Evolutionary conservation across 2,329 filamentous ascomycete genomes (phyloP).

Genomic region (Colletotrichum truncatum): DNA sequence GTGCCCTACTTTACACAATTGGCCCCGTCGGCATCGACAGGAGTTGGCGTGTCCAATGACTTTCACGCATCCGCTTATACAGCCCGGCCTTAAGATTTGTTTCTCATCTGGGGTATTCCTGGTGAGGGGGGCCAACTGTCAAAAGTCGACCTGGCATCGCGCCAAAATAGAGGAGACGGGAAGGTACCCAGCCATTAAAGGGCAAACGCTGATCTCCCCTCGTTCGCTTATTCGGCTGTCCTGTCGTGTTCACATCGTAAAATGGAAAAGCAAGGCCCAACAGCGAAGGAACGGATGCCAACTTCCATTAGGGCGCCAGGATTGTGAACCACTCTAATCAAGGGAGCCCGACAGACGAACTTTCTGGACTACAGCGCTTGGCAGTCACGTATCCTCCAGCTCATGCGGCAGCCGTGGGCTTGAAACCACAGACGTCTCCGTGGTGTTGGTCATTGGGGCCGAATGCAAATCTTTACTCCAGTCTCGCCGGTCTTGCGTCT

Average conservation of each 20-base stretch:
- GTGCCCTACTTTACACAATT: slow-evolving; percentile 35
- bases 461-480: slow-evolving; percentile 31
- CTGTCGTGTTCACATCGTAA: slow-evolving; percentile 11
- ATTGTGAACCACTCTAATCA: slow-evolving; percentile 21
- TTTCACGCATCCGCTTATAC: slow-evolving; percentile 13
- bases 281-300: slow-evolving; percentile 16
- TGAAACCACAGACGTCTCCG: slow-evolving; percentile 31
- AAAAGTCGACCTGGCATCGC: slow-evolving; percentile 24
- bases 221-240: slow-evolving; percentile 7
- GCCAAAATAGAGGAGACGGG: slow-evolving; percentile 21
- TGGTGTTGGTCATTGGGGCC: slow-evolving; percentile 30
- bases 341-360: slow-evolving; percentile 27
- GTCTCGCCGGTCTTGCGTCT: slow-evolving; percentile 23
- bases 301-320: slow-evolving; percentile 8
- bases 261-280: background rate
- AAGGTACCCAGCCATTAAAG: slow-evolving; percentile 24
- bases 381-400: slow-evolving; percentile 31
- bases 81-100: slow-evolving; percentile 19
- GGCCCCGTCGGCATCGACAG: slow-evolving; percentile 14
- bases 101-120: slow-evolving; percentile 31
- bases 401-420: slow-evolving; percentile 29
- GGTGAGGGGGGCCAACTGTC: slow-evolving; percentile 31
- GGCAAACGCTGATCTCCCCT: slow-evolving; percentile 27
- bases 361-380: slow-evolving; percentile 28
- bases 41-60: slow-evolving; percentile 29